Conservation (phyloP, 176 grass and related monocot genomes). For the Bolboschoenus planiculmis region DNA sequence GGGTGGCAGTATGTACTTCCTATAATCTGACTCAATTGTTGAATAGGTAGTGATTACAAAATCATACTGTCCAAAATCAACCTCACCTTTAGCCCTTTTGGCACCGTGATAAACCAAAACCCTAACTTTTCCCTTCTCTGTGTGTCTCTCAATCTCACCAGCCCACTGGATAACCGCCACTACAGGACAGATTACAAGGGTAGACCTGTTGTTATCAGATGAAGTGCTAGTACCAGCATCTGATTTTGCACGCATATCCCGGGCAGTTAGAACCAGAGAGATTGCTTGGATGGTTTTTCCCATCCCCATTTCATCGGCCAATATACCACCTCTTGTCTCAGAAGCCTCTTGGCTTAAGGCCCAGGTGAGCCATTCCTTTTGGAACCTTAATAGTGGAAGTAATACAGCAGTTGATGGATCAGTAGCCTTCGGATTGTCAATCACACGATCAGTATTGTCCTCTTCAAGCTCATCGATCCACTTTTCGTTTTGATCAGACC, state of each 20-base stretch:
- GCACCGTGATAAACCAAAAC: slow-evolving; percentile 59
- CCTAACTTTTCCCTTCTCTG: slow-evolving; percentile 37
- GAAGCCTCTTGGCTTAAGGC: slow-evolving; percentile 73
- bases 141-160: slow-evolving; percentile 71
- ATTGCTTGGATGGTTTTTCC: slow-evolving; percentile 98
- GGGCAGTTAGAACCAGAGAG: slow-evolving; percentile 69
- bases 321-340: slow-evolving; percentile 51
- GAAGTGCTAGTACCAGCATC: neutral
- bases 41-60: slow-evolving; percentile 87
- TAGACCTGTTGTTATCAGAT: slow-evolving; percentile 32
- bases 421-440: neutral
- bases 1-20: slow-evolving; percentile 71
- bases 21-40: slow-evolving; percentile 75
- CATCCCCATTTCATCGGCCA: slow-evolving; percentile 98
- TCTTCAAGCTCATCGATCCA: slow-evolving; percentile 39
- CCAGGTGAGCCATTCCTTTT: slow-evolving; percentile 93
- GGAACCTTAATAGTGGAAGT: slow-evolving; percentile 76
- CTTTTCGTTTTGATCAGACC: slow-evolving; percentile 43
- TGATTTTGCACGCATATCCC: slow-evolving; percentile 1
- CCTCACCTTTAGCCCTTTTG: slow-evolving; percentile 15
- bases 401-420: slow-evolving; percentile 50
- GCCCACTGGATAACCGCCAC: slow-evolving; percentile 90
- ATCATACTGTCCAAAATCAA: slow-evolving; percentile 55
- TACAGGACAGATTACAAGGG: slow-evolving; percentile 71
- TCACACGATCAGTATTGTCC: neutral